Evolutionary conservation across 2,329 filamentous ascomycete species (phyloP).

Genomic region (Emergomyces africanus): DNA sequence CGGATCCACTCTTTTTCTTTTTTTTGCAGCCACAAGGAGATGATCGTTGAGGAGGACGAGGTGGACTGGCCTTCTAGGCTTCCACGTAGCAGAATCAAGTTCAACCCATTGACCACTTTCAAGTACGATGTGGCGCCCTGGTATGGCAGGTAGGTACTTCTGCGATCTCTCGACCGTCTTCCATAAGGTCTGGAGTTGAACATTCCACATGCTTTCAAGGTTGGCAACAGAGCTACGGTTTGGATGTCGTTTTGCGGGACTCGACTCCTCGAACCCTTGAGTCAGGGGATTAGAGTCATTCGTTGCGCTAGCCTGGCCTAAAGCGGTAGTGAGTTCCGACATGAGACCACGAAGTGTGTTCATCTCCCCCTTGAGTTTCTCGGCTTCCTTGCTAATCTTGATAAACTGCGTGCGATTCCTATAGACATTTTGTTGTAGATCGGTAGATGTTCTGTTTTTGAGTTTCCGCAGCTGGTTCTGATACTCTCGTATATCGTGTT

Average conservation of each 20-base stretch:
- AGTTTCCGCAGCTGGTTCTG: slow-evolving; percentile 63
- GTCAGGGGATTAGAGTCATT: slow-evolving; percentile 44
- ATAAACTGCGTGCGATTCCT: slow-evolving; percentile 98
- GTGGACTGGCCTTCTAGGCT: slow-evolving; percentile 76
- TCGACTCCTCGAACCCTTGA: slow-evolving; percentile 38
- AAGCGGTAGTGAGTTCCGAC: slow-evolving; percentile 73
- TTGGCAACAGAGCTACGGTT: slow-evolving; percentile 84
- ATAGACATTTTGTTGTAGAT: slow-evolving; percentile 90
- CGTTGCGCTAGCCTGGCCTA: slow-evolving; percentile 31
- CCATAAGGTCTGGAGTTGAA: slow-evolving; percentile 68
- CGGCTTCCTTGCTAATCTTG: slow-evolving; percentile 97
- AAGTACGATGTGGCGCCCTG: slow-evolving; percentile 85
- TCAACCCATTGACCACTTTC: slow-evolving; percentile 93
- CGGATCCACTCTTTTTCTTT: slow-evolving; percentile 77
- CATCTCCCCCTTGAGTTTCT: slow-evolving; percentile 97
- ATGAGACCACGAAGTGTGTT: slow-evolving; percentile 77
- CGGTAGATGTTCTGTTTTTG: slow-evolving; percentile 63
- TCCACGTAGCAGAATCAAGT: slow-evolving; percentile 94
- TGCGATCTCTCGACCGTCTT: slow-evolving; percentile 97
- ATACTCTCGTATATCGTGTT: slow-evolving; percentile 74
- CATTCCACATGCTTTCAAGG: slow-evolving; percentile 54
- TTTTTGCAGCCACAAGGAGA: slow-evolving; percentile 75
- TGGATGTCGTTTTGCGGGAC: slow-evolving; percentile 44
- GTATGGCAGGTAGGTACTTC: slow-evolving; percentile 82
- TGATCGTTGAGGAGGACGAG: slow-evolving; percentile 93